These are phyloP conservation scores for Coemansia sp. DNA, from an alignment of 192 early-diverging fungal species.

Conservation along the genomic window DNA sequence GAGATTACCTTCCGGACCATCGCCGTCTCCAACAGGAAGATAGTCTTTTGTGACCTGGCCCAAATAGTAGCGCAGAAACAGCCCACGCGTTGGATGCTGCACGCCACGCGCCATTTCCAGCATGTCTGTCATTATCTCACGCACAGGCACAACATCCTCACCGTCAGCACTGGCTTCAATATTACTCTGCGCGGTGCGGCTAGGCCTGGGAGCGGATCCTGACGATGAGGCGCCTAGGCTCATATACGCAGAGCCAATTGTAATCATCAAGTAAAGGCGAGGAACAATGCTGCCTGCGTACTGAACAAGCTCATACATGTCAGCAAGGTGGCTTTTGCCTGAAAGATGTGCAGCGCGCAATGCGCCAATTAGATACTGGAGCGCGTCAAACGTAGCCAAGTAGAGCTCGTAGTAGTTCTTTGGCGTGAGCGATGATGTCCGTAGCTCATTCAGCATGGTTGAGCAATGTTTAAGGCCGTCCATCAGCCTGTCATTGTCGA, in stretches of 20 bases:
- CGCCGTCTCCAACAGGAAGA: constrained; percentile 70
- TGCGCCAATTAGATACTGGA: constrained; percentile 88
- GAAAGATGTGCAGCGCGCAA: constrained; percentile 88
- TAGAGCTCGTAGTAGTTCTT: constrained; percentile 99
- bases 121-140: constrained; percentile 98
- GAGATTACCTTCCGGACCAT: constrained; percentile 73
- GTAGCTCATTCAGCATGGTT: constrained; percentile 94
- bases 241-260: constrained; percentile 97
- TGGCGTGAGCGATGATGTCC: constrained; percentile 91
- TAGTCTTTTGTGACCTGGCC: constrained; percentile 93
- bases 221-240: constrained; percentile 58
- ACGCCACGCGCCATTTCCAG: constrained; percentile 98
- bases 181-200: constrained; percentile 1
- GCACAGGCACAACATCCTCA: constrained; percentile 79
- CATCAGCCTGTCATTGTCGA: constrained; percentile 88
- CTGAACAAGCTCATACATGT: constrained; percentile 97
- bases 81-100: constrained; percentile 96
- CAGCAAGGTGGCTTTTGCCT: constrained; percentile 79
- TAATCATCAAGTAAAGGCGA: constrained; percentile 98
- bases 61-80: constrained; percentile 96
- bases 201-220: constrained; percentile 1
- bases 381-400: constrained; percentile 97
- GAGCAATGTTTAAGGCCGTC: constrained; percentile 99
- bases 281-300: constrained; percentile 99
- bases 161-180: not conserved